A percentile compares a stretch with the other conserved stretches of the same genome.
phyloP scores from a whole-genome alignment of 345 rosid genomes.

The Excoecaria cochinchinensis region DNA sequence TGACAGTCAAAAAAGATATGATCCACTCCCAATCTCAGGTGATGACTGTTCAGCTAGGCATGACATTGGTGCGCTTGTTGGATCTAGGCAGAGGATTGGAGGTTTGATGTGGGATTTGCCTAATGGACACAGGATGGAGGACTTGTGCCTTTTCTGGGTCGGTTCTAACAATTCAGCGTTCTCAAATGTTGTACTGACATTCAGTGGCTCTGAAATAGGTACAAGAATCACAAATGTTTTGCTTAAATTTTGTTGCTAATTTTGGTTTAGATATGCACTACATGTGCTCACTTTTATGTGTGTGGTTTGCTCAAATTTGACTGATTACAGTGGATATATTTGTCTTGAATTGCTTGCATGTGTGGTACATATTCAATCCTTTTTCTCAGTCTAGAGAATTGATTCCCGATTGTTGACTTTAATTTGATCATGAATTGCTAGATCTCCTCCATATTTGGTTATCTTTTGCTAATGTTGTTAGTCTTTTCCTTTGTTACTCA shows the following conservation, averaged over 20 bases:
- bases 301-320: background rate
- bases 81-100: conserved; percentile 49
- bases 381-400: background rate
- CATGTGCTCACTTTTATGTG: background rate
- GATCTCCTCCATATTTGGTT: background rate
- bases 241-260: background rate
- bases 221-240: conserved; percentile 7
- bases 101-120: conserved; percentile 81
- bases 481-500: background rate
- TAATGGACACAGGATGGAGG: conserved; percentile 60
- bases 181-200: conserved; percentile 73
- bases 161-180: conserved; percentile 81
- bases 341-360: background rate
- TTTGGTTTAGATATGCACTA: conserved; percentile 2
- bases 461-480: background rate
- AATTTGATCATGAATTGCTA: background rate
- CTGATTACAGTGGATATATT: background rate
- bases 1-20: conserved; percentile 26
- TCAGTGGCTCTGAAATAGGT: conserved; percentile 86
- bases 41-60: conserved; percentile 21
- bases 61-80: conserved; percentile 25
- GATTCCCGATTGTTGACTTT: background rate
- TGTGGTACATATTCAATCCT: background rate
- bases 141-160: conserved; percentile 69
- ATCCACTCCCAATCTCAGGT: conserved; percentile 30